Conservation (phyloP, 192 early-diverging fungal species). For the Coemansia guatemalensis region DNA sequence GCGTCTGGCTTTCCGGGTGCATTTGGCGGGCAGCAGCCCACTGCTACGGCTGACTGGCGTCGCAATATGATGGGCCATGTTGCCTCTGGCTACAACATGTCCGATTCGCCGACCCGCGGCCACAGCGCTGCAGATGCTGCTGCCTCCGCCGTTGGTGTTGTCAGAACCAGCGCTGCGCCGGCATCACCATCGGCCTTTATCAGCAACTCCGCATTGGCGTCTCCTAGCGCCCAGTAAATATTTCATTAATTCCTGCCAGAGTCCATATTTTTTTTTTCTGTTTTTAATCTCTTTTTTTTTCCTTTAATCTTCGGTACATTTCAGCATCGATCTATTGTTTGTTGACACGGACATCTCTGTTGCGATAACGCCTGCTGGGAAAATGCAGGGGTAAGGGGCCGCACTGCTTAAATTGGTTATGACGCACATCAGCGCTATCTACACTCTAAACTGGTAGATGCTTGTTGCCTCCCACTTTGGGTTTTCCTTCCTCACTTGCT, state of each 20-base stretch:
- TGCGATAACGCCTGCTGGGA: too few species aligned
- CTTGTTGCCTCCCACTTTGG: not conserved
- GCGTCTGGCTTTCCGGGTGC: not conserved
- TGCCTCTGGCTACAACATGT: conserved; percentile 12
- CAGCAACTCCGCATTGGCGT: conserved; percentile 23
- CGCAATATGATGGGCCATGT: conserved; percentile 31
- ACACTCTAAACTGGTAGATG: too few species aligned
- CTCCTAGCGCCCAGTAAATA: conserved; percentile 33
- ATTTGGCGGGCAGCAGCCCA: conserved; percentile 9
- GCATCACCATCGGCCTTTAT: conserved; percentile 18
- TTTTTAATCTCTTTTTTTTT: conserved; percentile 1
- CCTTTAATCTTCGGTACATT: not conserved
- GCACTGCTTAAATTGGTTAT: not conserved
- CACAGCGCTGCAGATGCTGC: not conserved
- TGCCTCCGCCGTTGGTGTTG: not conserved
- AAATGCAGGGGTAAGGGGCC: not conserved
- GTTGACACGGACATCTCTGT: not conserved
- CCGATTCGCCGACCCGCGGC: not conserved
- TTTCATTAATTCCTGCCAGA: not conserved
- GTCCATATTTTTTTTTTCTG: not conserved
- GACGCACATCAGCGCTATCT: too few species aligned
- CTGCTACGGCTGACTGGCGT: conserved; percentile 25
- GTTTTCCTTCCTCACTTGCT: not conserved
- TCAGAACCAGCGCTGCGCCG: not conserved
- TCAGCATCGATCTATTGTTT: too few species aligned